A percentile compares a stretch with the other conserved stretches of the same genome.
Conservation (phyloP, 768 basidiomycete species). For the Pisolithus sp. region DNA sequence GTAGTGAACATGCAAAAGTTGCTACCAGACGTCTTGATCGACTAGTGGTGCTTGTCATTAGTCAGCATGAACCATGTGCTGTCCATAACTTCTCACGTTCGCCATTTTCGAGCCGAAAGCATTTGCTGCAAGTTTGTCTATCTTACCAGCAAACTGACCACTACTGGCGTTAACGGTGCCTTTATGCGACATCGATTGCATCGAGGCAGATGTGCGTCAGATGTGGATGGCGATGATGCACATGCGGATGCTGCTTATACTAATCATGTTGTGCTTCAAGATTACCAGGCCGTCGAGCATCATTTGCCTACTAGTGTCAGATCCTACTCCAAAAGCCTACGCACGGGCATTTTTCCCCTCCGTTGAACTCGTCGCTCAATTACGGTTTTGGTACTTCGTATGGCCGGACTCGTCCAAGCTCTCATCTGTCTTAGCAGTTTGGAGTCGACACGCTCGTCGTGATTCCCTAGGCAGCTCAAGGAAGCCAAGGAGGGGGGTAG, state of each 20-base stretch:
- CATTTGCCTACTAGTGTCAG: constrained; percentile 90
- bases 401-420: constrained; percentile 41
- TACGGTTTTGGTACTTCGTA: constrained; percentile 99
- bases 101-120: too few species aligned
- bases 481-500: constrained; percentile 99
- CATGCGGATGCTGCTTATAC: constrained; percentile 14
- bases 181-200: background rate
- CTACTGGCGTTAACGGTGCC: background rate
- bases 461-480: constrained; percentile 69
- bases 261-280: constrained; percentile 43
- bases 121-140: too few species aligned
- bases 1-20: too few species aligned
- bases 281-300: constrained; percentile 97
- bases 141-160: too few species aligned
- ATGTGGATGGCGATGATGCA: constrained; percentile 12
- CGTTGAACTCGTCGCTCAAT: constrained; percentile 98
- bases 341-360: constrained; percentile 99
- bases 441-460: background rate
- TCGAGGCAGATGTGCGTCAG: constrained; percentile 17
- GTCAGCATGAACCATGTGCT: too few species aligned
- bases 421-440: background rate
- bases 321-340: constrained; percentile 97
- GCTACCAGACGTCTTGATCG: too few species aligned
- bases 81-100: too few species aligned
- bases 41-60: too few species aligned